phyloP scores from a whole-genome alignment of 2,329 filamentous ascomycete species.

The Lecanicillium sp. region DNA sequence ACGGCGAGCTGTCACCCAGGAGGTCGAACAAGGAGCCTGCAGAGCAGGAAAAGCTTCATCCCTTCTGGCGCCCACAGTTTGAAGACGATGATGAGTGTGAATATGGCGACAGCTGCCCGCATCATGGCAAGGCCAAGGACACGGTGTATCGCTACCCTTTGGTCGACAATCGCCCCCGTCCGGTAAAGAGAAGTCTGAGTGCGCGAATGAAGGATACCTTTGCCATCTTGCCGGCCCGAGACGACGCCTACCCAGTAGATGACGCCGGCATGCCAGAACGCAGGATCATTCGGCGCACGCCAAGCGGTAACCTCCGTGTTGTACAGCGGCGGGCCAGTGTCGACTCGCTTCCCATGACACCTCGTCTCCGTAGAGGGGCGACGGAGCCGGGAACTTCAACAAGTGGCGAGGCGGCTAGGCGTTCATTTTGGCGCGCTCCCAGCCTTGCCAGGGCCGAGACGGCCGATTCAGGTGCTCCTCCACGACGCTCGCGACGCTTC shows the following conservation, averaged over 20 bases:
- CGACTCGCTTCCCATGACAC: constrained; percentile 31
- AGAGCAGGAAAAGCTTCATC: constrained; percentile 52
- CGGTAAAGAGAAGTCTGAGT: constrained; percentile 44
- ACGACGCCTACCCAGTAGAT: constrained; percentile 28
- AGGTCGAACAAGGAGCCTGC: constrained; percentile 40
- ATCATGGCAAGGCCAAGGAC: constrained; percentile 32
- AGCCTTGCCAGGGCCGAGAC: constrained; percentile 24
- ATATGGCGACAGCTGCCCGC: constrained; percentile 27
- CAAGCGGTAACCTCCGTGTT: constrained; percentile 55
- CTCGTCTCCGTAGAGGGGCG: constrained; percentile 28
- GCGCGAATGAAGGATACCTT: constrained; percentile 53
- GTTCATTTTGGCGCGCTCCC: constrained; percentile 24
- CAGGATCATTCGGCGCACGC: constrained; percentile 52
- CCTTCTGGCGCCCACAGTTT: constrained; percentile 54
- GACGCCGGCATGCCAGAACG: constrained; percentile 40
- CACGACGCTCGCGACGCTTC: constrained; percentile 22
- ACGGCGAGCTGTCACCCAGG: constrained; percentile 30
- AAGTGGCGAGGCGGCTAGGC: constrained; percentile 14
- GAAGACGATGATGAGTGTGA: constrained; percentile 26
- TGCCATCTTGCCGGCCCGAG: constrained; percentile 50
- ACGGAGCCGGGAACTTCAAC: constrained; percentile 21
- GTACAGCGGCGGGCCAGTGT: constrained; percentile 47
- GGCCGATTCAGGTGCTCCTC: constrained; percentile 20
- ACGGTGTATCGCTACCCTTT: constrained; percentile 41
- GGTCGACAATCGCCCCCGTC: constrained; percentile 41